Conservation (phyloP, 2,329 filamentous ascomycete genomes). For the Teratosphaeria pseudoeucalypti region DNA sequence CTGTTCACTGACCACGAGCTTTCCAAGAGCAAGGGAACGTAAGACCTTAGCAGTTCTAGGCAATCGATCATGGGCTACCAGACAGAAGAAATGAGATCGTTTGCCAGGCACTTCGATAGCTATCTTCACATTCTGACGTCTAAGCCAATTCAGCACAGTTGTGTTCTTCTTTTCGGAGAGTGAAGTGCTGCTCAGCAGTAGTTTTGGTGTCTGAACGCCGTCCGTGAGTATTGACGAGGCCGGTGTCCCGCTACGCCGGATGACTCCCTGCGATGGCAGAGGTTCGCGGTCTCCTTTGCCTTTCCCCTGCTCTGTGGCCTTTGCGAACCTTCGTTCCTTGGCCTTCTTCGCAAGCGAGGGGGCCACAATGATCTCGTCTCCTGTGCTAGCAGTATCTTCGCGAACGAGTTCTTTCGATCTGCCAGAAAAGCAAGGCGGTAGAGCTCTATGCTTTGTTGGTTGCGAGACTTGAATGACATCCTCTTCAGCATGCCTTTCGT, state of each 20-base stretch:
- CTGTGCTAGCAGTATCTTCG: neutral
- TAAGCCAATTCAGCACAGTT: constrained; percentile 25
- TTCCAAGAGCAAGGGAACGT: constrained; percentile 32
- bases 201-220: constrained; percentile 7
- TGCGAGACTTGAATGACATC: neutral
- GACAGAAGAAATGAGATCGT: constrained; percentile 20
- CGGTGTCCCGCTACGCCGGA: neutral
- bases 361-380: neutral
- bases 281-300: neutral
- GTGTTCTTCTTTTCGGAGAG: constrained; percentile 7
- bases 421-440: neutral
- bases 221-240: constrained; percentile 1
- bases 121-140: constrained; percentile 21
- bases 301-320: neutral
- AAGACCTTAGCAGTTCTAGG: constrained; percentile 37
- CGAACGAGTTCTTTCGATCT: neutral
- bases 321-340: neutral
- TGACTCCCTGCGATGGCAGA: neutral
- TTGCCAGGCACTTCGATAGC: constrained; percentile 25
- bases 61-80: constrained; percentile 30
- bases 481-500: neutral
- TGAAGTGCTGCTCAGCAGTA: constrained; percentile 13
- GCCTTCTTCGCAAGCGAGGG: neutral
- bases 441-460: neutral
- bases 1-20: constrained; percentile 36